Conservation (phyloP, 2,329 filamentous ascomycete genomes). For the Pseudofabraea citricarpa region DNA sequence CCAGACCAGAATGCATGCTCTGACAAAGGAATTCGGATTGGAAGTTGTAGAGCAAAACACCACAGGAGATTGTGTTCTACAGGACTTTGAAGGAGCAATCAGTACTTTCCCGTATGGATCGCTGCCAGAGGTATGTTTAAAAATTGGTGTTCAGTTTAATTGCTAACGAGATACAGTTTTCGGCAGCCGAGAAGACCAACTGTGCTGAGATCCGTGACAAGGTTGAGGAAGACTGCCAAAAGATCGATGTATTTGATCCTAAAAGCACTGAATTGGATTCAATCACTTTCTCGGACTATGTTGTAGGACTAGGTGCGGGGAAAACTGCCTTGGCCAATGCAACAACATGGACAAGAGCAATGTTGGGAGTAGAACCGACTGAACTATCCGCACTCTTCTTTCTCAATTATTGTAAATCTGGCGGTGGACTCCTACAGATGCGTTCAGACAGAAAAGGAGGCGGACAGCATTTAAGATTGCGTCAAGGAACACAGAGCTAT, state of each 20-base stretch:
- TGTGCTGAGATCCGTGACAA: neutral
- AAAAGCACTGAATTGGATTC: slow-evolving; percentile 13
- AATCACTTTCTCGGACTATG: slow-evolving; percentile 33
- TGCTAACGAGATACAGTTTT: neutral
- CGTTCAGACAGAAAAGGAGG: slow-evolving; percentile 46
- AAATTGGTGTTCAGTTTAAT: neutral
- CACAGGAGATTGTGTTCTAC: slow-evolving; percentile 35
- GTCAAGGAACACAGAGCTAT: slow-evolving; percentile 9
- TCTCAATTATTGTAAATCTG: slow-evolving; percentile 48
- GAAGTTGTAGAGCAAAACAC: slow-evolving; percentile 43
- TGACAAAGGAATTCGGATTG: slow-evolving; percentile 34
- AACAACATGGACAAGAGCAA: slow-evolving; percentile 40
- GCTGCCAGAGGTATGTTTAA: slow-evolving; percentile 16
- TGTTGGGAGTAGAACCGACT: slow-evolving; percentile 42
- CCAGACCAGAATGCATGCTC: slow-evolving; percentile 38
- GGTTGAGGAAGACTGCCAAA: neutral
- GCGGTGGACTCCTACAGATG: slow-evolving; percentile 46
- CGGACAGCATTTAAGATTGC: slow-evolving; percentile 24
- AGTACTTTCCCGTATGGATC: slow-evolving; percentile 27
- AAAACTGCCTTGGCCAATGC: slow-evolving; percentile 30
- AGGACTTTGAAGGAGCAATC: slow-evolving; percentile 30
- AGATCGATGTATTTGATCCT: neutral
- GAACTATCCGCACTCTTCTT: slow-evolving; percentile 48
- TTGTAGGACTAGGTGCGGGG: slow-evolving; percentile 25
- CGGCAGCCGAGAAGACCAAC: neutral